Conservation (phyloP, 805 yeast species). For the Saccharomycopsis sp. region DNA sequence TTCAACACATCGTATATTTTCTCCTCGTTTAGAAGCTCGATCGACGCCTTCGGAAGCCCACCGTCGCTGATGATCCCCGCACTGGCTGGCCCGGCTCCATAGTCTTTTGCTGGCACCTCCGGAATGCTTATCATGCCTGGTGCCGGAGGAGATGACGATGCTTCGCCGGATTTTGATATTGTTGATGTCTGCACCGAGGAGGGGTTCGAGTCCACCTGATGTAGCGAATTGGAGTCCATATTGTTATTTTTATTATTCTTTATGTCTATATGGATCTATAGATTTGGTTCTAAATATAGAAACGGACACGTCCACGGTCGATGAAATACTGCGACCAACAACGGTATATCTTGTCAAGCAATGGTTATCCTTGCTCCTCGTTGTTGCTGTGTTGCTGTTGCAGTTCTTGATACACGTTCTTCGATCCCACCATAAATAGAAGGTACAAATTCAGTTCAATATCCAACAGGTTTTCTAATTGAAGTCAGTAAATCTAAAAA, state of each 20-base stretch:
- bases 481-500: neutral
- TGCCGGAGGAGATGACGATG: neutral
- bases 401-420: neutral
- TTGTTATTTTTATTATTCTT: neutral
- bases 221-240: neutral
- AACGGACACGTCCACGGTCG: too few relatives aligned
- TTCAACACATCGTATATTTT: slow-evolving; percentile 46
- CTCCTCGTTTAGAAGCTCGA: slow-evolving; percentile 41
- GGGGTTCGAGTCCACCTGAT: neutral
- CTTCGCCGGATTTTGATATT: neutral
- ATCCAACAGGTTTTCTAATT: neutral
- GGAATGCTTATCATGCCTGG: neutral
- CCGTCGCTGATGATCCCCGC: neutral
- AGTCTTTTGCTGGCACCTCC: neutral
- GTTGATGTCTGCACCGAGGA: neutral
- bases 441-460: too few relatives aligned
- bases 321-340: too few relatives aligned
- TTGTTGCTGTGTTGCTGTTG: too few relatives aligned
- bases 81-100: neutral
- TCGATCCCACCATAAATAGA: neutral
- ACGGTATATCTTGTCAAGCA: too few relatives aligned
- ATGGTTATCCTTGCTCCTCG: too few relatives aligned
- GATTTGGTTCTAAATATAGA: too few relatives aligned
- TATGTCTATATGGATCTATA: too few relatives aligned
- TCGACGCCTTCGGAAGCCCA: slow-evolving; percentile 27